Base-by-base conservation (phyloP, 2,329 filamentous ascomycete species). In the Arthrobotrys entomopaga region DNA sequence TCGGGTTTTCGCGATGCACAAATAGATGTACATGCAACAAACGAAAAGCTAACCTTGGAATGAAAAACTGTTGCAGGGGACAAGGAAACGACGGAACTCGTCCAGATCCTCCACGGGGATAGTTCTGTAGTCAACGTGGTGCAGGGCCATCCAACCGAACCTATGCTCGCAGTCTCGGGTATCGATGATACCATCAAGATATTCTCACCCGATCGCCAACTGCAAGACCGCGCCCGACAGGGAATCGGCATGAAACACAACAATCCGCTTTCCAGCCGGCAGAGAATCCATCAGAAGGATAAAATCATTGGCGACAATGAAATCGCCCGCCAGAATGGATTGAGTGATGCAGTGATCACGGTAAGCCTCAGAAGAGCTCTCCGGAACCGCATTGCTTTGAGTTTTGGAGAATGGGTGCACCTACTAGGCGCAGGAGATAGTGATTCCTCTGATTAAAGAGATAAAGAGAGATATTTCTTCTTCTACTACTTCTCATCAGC, bases 131-230 rank as follows among this genome's bases (percentile, higher is more conserved):
- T 90, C 66, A 90, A 90, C 77, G 88, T 90, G 15, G 83, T 89
- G 58, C 42, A 77, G 86, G 86, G 86, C 1, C 88, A 90, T 79
- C 88, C 88, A 1, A 89, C 89, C 77, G 88, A 90, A 79, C 87
- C 88, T 1, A 87, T 87, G 74, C 83, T 90, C 66, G 88, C 89
- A 1, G 87, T 87, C 29, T 88, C 86, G 1, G 88, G 88, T 19
- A 90, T 90, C 70, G 88, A 90, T 76, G 85, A 87, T 77, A 90
- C 88, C 0, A 86, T 90, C 81, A 90, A 90, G 78, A 87, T 90
- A 61, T 90, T 90, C 80, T 88, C 86, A 0, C 83, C 87, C 0
- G 88, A 90, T 77, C 83, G 82, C n/a, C 83, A 84, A 38, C 85
- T 86, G 15, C 86, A 89, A 76, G 82, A 84, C 40, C 83, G 85